Percentiles rank a stretch among this genome's conserved stretches.
phyloP scores from a whole-genome alignment of 2,329 filamentous ascomycete genomes.

The Fusarium tjaetaba region DNA sequence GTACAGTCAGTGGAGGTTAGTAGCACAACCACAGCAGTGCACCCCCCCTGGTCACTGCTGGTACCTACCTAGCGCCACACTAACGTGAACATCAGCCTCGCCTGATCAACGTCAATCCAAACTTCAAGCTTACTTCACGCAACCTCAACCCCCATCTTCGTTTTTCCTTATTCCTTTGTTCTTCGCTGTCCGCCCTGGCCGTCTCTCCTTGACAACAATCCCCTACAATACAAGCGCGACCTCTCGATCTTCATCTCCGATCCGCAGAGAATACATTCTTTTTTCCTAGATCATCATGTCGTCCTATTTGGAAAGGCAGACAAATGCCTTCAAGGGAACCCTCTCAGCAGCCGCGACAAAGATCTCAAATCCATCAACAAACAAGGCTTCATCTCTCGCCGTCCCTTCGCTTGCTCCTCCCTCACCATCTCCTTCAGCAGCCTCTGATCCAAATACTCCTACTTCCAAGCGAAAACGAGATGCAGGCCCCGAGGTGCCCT shows the following conservation, averaged over 20 bases:
- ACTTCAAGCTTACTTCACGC: slow-evolving; percentile 23
- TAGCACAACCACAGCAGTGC: not conserved
- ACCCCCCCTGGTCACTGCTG: not conserved
- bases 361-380: slow-evolving; percentile 59
- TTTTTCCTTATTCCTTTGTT: slow-evolving; percentile 22
- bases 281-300: slow-evolving; percentile 60
- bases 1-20: not conserved
- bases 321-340: slow-evolving; percentile 69
- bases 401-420: slow-evolving; percentile 60
- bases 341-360: slow-evolving; percentile 72
- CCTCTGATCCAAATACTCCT: slow-evolving; percentile 69
- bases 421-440: slow-evolving; percentile 70
- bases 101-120: slow-evolving; percentile 40
- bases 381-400: slow-evolving; percentile 47
- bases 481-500: slow-evolving; percentile 63
- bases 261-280: slow-evolving; percentile 1
- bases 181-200: slow-evolving; percentile 2
- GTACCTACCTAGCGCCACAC: slow-evolving; percentile 23
- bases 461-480: slow-evolving; percentile 71
- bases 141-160: not conserved
- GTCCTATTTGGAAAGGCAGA: slow-evolving; percentile 71
- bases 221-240: not conserved
- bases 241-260: not conserved
- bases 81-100: slow-evolving; percentile 36
- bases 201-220: slow-evolving; percentile 17